These are phyloP conservation scores for Poa annua DNA, from an alignment of 176 grass and related monocot species.

Conservation along the genomic window DNA sequence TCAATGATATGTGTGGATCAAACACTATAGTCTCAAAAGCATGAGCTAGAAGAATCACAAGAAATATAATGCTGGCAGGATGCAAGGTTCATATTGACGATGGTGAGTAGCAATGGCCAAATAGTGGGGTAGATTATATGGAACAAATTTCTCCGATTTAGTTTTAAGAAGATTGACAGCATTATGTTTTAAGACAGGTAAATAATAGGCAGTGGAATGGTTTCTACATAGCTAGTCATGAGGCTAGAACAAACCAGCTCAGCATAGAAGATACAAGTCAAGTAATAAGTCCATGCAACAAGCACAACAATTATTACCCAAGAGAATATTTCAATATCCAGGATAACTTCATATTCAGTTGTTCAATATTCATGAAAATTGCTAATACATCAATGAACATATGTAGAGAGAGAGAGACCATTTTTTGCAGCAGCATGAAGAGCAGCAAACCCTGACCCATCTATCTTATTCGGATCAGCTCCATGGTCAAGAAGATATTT, in stretches of 20 bases:
- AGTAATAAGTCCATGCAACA: background rate
- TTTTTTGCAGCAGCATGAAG: conserved; percentile 44
- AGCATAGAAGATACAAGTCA: background rate
- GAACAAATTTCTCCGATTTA: background rate
- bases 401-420: background rate
- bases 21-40: conserved; percentile 14
- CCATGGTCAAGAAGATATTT: conserved; percentile 49
- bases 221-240: background rate
- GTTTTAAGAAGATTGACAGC: conserved; percentile 13
- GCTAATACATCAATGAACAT: background rate
- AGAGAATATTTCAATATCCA: background rate
- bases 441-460: conserved; percentile 29
- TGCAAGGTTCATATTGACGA: background rate
- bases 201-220: background rate
- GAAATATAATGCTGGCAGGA: background rate
- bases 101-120: background rate
- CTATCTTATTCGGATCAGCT: conserved; percentile 42
- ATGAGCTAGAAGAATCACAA: background rate
- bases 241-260: background rate
- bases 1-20: conserved; percentile 5
- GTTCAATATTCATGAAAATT: conserved; percentile 19
- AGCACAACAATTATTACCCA: background rate
- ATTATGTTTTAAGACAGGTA: conserved; percentile 8
- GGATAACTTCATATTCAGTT: background rate
- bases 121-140: background rate